Base-by-base conservation (phyloP, 148 eudicot species). In the Salicornia ramosissima region DNA sequence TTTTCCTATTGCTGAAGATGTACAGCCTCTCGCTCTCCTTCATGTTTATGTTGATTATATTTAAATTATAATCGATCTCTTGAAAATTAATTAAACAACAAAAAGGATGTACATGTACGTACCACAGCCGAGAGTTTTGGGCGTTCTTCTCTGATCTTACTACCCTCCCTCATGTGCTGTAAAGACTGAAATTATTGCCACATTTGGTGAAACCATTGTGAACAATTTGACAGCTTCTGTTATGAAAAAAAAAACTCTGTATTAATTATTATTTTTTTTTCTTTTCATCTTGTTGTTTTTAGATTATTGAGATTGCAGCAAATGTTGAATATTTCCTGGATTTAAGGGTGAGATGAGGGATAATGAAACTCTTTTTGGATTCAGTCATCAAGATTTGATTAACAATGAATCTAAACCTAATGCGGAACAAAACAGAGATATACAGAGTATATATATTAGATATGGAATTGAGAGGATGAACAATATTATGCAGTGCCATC, bases 1-100 rank as follows among this genome's bases (percentile, higher is more conserved):
- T 86, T 88, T 85, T 71, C 79, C 79, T 33, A 75, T 81, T 79
- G 83, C 77, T 84, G 88, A 84, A 84, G 82, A 83, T 89, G 89
- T 89, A 86, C 87, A 84, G 83, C 57, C 71, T 51, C 21, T 46
- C 47, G 53, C 71, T 51, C 21, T 46, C 47, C 61, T 78, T 79
- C 80, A 62, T 75, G 80, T 77, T 68, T 72, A 73, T 24, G 49
- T 68, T 67, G 73, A 61, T 71, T 21, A 63, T 42, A 63, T 40
- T n/a, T n/a, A n/a, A 63, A 22, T 43, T 58, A 76, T 70, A 74
- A 74, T 64, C 68, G 72, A 47, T 71, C 83, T 82, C n/a, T 3
- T 1, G 19, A 49, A 49, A 16, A 5, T n/a, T n/a, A n/a, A n/a
- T n/a, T n/a, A 78, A 64, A 69, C 59, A 72, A 71, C 55, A 77